Conservation (phyloP, 2,329 filamentous ascomycete species). For the Sclerotinia glacialis region DNA sequence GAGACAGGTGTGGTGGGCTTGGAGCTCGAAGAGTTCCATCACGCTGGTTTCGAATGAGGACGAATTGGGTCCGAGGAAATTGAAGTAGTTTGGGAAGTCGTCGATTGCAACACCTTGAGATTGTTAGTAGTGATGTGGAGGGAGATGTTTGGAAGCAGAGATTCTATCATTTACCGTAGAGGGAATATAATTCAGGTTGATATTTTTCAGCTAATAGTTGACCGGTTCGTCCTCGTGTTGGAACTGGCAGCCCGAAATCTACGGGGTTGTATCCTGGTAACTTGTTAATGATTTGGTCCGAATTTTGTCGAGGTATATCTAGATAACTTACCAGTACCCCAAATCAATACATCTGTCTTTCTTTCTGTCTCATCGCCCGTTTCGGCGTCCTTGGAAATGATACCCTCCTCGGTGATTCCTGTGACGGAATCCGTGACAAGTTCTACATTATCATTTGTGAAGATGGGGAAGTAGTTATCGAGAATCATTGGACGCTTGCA, state of each 20-base stretch:
- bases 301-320: neutral
- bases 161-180: neutral
- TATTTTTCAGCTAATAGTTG: constrained; percentile 10
- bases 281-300: neutral
- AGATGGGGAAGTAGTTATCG: constrained; percentile 3
- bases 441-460: constrained; percentile 4
- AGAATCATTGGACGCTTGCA: constrained; percentile 4
- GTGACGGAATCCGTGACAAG: constrained; percentile 11
- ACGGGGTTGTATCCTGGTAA: neutral
- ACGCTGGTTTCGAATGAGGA: constrained; percentile 10
- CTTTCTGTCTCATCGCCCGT: constrained; percentile 1
- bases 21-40: constrained; percentile 7
- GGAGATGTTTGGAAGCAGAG: neutral
- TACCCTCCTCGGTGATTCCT: neutral
- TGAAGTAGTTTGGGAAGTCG: constrained; percentile 14
- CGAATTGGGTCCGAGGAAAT: constrained; percentile 6
- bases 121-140: neutral
- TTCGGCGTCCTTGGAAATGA: neutral
- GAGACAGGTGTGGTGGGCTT: neutral
- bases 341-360: constrained; percentile 5
- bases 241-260: constrained; percentile 6
- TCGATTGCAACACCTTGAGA: constrained; percentile 2
- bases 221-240: neutral
- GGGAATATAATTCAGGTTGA: neutral
- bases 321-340: neutral